Percentiles rank a stretch among this genome's conserved stretches.
Conservation (phyloP, 1,139 yeast genomes). For the Suhomyces terraborum region DNA sequence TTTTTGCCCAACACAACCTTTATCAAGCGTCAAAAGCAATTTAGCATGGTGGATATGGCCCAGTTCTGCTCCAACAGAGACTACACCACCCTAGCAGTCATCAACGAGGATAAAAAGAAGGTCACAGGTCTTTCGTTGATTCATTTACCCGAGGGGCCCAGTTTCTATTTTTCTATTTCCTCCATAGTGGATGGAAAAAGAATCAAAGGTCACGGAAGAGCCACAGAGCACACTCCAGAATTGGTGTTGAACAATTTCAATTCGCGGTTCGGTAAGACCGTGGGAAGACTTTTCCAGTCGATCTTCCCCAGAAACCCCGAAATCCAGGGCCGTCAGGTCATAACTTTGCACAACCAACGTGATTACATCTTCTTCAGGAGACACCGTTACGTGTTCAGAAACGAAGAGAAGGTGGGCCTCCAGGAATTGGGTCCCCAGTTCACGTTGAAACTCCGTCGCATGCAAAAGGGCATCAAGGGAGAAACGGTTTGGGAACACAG, state of each 20-base stretch:
- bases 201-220: constrained; percentile 84
- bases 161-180: constrained; percentile 86
- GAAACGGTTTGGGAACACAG: constrained; percentile 96
- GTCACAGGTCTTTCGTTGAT: constrained; percentile 91
- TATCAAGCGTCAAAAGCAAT: constrained; percentile 83
- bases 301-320: constrained; percentile 92
- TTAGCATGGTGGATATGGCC: constrained; percentile 83
- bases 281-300: constrained; percentile 88
- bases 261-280: constrained; percentile 89
- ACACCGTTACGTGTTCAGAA: constrained; percentile 85
- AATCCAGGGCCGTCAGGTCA: constrained; percentile 91
- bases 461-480: constrained; percentile 88
- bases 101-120: constrained; percentile 90
- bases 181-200: constrained; percentile 74
- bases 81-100: constrained; percentile 81
- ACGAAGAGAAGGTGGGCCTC: constrained; percentile 89
- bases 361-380: constrained; percentile 94
- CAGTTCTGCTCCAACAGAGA: constrained; percentile 77
- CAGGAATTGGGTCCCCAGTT: constrained; percentile 98
- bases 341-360: constrained; percentile 93
- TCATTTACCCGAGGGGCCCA: constrained; percentile 93
- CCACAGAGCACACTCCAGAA: constrained; percentile 91
- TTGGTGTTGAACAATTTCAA: constrained; percentile 87
- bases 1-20: constrained; percentile 84
- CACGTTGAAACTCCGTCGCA: constrained; percentile 80